Base-by-base conservation (phyloP, 1,284 basidiomycete genomes). In the Trichosporon asahii region DNA sequence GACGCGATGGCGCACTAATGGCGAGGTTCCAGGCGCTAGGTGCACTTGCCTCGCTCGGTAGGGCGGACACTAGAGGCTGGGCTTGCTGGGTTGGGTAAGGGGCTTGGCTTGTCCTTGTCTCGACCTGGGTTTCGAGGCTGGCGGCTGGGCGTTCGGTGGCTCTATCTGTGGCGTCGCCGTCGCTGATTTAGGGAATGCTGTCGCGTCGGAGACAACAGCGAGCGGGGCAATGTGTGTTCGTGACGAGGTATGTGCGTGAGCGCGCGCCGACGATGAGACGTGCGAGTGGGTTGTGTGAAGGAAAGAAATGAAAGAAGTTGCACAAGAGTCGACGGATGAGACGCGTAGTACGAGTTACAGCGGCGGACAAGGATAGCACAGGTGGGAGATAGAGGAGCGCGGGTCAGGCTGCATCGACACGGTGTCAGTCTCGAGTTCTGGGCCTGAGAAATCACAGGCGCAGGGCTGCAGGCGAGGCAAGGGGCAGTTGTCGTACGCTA, bases 1-100 rank as follows among this genome's bases (percentile, higher is more conserved):
- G 49, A 53, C 49, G 49, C 49, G 49, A 53, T 53, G 49, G 49
- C 49, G 49, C 49, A 53, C 49, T 53, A 53, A 53, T 44, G 23
- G 23, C 49, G 49, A 18, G 49, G 49, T 53, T 53, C 21, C 49
- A 53, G 49, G 49, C 49, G 49, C 49, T 53, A 25, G 49, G 49
- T 23, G 40, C 40, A 44, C 49, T 53, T 53, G 49, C 40, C 40
- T 53, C 25, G 49, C 49, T 53, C 25, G 40, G 40, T n/a, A 44
- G 40, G 21, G 21, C n/a, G 21, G 49, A 23, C 23, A 21, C 49
- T 53, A 53, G 49, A 53, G 49, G 49, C 49, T 53, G 49, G 21
- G 11, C 49, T 53, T 53, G 49, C 49, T 53, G 49, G 49, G 49
- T 53, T 53, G 49, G 49, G 49, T 53, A 21, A 53, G 49, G 49